These are phyloP conservation scores for Cucurbita ficifolia DNA, from an alignment of 306 rosid genomes.

Conservation along the genomic window DNA sequence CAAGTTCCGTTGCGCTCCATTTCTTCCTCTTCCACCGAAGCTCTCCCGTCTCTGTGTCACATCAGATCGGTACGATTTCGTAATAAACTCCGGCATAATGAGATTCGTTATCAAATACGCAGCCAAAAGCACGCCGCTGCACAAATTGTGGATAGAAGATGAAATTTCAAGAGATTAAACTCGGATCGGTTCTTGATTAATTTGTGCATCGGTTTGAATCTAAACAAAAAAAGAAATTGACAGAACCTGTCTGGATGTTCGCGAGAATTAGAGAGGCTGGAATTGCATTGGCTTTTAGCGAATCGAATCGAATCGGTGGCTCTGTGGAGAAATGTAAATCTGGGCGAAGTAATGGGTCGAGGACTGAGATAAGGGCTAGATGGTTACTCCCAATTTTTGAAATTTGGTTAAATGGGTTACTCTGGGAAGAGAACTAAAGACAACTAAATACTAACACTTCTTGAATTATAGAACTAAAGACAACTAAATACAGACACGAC, in stretches of 20 bases:
- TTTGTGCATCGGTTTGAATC: neutral
- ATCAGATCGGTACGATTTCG: neutral
- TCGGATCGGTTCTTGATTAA: neutral
- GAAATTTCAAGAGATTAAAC: neutral
- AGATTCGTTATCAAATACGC: neutral
- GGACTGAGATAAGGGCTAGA: too few species aligned
- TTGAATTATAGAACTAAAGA: too few species aligned
- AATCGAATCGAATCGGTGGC: neutral
- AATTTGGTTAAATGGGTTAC: too few species aligned
- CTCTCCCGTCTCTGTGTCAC: neutral
- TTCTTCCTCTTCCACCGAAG: neutral
- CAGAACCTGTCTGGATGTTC: neutral
- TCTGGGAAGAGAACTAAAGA: too few species aligned
- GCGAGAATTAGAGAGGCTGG: neutral
- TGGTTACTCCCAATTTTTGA: too few species aligned
- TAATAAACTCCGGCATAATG: neutral
- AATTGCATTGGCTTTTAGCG: neutral
- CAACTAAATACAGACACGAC: too few species aligned
- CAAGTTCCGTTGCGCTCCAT: neutral
- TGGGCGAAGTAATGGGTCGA: neutral
- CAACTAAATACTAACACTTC: too few species aligned
- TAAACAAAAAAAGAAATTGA: neutral
- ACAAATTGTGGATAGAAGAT: neutral
- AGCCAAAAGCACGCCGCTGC: neutral
- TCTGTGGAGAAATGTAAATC: neutral